Evolutionary conservation across 1,284 basidiomycete genomes (phyloP).

Genomic region (Microstroma glucosiphilum): DNA sequence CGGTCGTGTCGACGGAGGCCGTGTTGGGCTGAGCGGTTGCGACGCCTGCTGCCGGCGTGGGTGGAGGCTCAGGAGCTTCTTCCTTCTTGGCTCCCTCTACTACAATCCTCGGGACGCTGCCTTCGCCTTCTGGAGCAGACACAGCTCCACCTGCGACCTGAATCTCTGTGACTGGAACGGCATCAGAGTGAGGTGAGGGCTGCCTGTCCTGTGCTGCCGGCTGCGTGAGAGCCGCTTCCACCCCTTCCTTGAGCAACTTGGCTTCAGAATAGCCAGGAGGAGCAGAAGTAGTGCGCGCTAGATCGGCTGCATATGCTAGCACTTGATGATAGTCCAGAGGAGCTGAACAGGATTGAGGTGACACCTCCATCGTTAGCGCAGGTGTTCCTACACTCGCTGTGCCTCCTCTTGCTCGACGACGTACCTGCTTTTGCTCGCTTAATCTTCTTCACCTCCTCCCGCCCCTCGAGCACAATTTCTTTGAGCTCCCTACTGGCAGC

Average conservation of each 20-base stretch:
- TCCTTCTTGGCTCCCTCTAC: not conserved
- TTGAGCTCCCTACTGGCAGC: not conserved
- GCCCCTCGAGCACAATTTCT: not conserved
- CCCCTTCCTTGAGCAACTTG: not conserved
- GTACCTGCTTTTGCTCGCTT: not conserved
- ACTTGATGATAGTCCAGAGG: not conserved
- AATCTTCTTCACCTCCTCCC: not conserved
- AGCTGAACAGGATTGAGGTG: not conserved
- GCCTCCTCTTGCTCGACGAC: not conserved
- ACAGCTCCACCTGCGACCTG: not conserved
- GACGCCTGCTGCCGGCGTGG: not conserved
- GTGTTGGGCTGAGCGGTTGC: not conserved
- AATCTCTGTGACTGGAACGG: not conserved
- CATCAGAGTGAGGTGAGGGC: not conserved
- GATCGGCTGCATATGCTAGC: conserved; percentile 4
- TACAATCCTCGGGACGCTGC: not conserved
- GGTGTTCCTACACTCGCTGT: not conserved
- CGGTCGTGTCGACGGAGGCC: not conserved
- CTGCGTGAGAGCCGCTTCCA: not conserved
- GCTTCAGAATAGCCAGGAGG: conserved; percentile 1
- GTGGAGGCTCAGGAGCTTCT: not conserved
- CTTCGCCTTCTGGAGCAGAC: not conserved
- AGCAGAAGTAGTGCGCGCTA: conserved; percentile 3
- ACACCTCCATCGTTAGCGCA: no score
- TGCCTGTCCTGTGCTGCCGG: not conserved